Conservation (phyloP, 192 early-diverging fungal genomes). For the Linnemannia schmuckeri region DNA sequence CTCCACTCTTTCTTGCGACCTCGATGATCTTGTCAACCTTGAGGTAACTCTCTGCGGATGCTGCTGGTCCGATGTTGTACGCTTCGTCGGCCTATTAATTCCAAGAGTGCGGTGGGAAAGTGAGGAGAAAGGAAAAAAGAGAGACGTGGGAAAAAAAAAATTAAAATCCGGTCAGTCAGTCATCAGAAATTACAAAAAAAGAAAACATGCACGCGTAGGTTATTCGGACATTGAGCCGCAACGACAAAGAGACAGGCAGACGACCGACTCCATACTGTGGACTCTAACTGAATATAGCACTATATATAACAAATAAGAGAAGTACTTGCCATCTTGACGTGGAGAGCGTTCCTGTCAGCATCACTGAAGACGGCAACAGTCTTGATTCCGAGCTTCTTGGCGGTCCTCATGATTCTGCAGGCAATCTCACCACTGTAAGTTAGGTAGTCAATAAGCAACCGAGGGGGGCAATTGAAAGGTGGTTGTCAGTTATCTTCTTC, state of each 20-base stretch:
- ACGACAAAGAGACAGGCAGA: not conserved
- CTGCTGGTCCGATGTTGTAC: conserved; percentile 88
- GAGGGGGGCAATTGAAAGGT: not conserved
- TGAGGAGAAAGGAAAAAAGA: not conserved
- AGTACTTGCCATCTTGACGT: conserved; percentile 78
- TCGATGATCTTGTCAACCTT: conserved; percentile 83
- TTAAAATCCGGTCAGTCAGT: conserved; percentile 5
- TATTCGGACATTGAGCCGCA: not conserved
- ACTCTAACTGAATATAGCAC: not conserved
- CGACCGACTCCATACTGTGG: too few relatives aligned
- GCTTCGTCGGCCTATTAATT: conserved; percentile 88
- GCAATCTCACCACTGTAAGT: conserved; percentile 82
- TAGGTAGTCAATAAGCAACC: not conserved
- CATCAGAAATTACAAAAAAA: not conserved
- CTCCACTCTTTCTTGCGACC: conserved; percentile 78
- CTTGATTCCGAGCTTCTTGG: conserved; percentile 91
- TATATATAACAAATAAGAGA: not conserved
- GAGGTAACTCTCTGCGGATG: conserved; percentile 87
- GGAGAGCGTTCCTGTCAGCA: conserved; percentile 88
- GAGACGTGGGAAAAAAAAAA: conserved; percentile 1
- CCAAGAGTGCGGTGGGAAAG: not conserved
- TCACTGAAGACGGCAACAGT: conserved; percentile 95
- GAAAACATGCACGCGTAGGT: not conserved
- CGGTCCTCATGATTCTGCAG: conserved; percentile 84
- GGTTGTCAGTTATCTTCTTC: not conserved